These are phyloP conservation scores for Mortierella sp. DNA, from an alignment of 371 early-diverging fungal genomes.

Conservation along the genomic window DNA sequence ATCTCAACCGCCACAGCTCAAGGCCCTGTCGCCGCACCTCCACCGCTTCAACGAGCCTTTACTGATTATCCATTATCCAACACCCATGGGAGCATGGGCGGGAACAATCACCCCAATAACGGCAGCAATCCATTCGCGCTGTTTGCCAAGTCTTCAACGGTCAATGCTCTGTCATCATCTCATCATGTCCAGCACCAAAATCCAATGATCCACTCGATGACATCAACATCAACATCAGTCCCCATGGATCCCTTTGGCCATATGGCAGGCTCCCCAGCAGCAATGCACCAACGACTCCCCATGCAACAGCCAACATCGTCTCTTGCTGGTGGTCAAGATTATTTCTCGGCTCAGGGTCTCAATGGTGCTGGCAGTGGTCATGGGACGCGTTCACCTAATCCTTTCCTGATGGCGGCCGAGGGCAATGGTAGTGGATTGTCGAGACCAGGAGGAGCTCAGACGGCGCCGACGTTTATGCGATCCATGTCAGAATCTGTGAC, in stretches of 20 bases:
- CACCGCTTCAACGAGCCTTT: constrained; percentile 25
- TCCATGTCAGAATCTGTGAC: constrained; percentile 26
- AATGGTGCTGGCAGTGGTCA: constrained; percentile 4
- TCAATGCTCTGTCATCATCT: constrained; percentile 5
- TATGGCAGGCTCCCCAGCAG: background rate
- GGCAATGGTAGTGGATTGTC: constrained; percentile 11
- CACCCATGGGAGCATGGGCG: background rate
- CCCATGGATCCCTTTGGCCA: constrained; percentile 32
- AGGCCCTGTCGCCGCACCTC: background rate
- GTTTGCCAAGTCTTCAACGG: constrained; percentile 33
- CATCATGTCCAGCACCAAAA: background rate
- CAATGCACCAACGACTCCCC: background rate
- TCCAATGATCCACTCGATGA: background rate
- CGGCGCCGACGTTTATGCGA: constrained; percentile 14
- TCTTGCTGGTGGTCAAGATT: constrained; percentile 5
- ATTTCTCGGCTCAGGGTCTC: constrained; percentile 18
- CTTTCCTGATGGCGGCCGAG: constrained; percentile 16
- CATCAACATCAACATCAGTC: constrained; percentile 3
- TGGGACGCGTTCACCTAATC: constrained; percentile 27
- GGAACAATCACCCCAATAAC: constrained; percentile 9
- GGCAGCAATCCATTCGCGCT: constrained; percentile 37
- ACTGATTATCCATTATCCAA: constrained; percentile 10
- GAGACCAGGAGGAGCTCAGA: background rate
- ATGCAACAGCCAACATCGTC: background rate
- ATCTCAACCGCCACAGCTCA: constrained; percentile 2